Conservation (phyloP, 805 yeast genomes). For the Blastobotrys mokoenaii region DNA sequence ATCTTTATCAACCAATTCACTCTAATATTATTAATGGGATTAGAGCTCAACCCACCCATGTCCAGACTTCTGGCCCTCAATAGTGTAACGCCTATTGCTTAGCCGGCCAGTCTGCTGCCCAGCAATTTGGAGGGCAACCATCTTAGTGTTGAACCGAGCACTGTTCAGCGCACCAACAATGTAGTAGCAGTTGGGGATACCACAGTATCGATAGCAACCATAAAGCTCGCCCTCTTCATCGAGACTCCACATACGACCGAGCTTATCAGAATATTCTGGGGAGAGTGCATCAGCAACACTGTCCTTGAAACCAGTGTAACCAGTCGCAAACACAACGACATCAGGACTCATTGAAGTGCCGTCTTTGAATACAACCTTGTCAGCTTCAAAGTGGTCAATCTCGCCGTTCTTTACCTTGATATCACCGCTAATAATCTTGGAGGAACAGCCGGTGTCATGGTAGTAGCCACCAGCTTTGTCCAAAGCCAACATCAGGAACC, state of each 20-base stretch:
- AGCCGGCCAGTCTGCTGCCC: constrained; percentile 21
- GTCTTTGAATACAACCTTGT: constrained; percentile 34
- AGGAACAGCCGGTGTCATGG: constrained; percentile 39
- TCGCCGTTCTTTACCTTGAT: constrained; percentile 32
- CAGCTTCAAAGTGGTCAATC: constrained; percentile 31
- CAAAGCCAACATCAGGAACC: constrained; percentile 34
- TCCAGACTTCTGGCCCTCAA: constrained; percentile 14
- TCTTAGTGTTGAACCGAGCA: constrained; percentile 33
- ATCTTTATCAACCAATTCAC: too few species aligned
- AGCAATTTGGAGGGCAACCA: constrained; percentile 35
- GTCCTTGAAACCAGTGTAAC: constrained; percentile 37
- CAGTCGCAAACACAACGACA: constrained; percentile 38
- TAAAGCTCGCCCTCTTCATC: constrained; percentile 38
- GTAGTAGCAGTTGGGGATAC: constrained; percentile 35
- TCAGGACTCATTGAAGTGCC: constrained; percentile 31
- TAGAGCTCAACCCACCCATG: not conserved
- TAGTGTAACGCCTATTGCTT: constrained; percentile 10
- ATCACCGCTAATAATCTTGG: constrained; percentile 33
- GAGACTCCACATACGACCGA: constrained; percentile 34
- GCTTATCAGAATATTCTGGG: constrained; percentile 28
- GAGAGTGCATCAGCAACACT: constrained; percentile 35
- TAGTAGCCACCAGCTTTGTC: constrained; percentile 41
- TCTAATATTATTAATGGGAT: too few species aligned
- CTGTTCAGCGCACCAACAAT: constrained; percentile 37
- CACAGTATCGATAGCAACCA: constrained; percentile 33